phyloP scores from a whole-genome alignment of 2,329 filamentous ascomycete genomes.

The Epichloe typhina region DNA sequence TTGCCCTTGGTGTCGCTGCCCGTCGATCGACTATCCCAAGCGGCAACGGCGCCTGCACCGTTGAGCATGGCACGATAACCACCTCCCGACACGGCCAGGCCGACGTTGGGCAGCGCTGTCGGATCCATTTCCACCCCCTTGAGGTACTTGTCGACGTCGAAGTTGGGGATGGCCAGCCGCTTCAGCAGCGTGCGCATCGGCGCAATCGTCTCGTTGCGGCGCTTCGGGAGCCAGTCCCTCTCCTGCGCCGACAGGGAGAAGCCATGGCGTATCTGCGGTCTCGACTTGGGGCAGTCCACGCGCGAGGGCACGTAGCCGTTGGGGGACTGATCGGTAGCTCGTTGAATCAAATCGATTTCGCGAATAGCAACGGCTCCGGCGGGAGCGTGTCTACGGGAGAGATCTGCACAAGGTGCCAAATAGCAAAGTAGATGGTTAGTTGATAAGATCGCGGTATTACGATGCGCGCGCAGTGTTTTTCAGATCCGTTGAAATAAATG shows the following conservation, averaged over 20 bases:
- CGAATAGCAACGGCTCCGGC: not conserved
- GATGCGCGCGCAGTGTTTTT: no score
- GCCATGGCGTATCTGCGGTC: conserved; percentile 56
- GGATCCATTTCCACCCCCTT: conserved; percentile 15
- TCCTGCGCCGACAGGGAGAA: conserved; percentile 52
- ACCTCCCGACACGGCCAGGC: conserved; percentile 67
- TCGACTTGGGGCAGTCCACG: conserved; percentile 55
- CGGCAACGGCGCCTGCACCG: conserved; percentile 65
- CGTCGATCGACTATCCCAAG: conserved; percentile 61
- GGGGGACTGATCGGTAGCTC: conserved; percentile 21
- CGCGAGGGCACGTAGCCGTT: conserved; percentile 54
- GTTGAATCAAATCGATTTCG: conserved; percentile 9
- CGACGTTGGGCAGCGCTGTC: conserved; percentile 43
- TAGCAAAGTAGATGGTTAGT: no score
- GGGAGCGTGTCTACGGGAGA: not conserved
- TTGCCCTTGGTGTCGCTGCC: conserved; percentile 39
- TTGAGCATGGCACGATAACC: conserved; percentile 80
- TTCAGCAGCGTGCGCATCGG: conserved; percentile 64
- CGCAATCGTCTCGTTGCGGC: conserved; percentile 59
- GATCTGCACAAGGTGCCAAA: not conserved
- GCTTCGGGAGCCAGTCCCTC: conserved; percentile 55
- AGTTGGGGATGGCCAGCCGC: conserved; percentile 60
- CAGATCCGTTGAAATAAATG: not conserved
- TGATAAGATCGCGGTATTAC: no score
- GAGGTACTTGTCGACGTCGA: conserved; percentile 66